These are phyloP conservation scores for Globisporangium nagaii DNA, from an alignment of 352 stramenopile species.

Conservation along the genomic window DNA sequence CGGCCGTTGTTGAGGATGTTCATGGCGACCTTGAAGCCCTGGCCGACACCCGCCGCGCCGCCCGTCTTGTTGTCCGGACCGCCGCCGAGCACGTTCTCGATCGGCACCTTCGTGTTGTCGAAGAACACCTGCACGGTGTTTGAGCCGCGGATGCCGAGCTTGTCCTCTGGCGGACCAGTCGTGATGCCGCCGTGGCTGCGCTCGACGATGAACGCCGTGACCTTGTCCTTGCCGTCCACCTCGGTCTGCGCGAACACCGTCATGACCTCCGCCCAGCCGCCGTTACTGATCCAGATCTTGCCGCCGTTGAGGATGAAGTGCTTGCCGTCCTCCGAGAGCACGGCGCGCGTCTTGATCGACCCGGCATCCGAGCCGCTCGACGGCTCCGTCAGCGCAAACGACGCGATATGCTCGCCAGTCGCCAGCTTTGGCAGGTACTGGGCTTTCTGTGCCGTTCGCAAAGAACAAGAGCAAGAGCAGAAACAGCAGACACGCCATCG, in stretches of 20 bases:
- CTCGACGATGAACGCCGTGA: slow-evolving; percentile 98
- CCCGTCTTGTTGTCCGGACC: slow-evolving; percentile 70
- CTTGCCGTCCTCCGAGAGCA: slow-evolving; percentile 86
- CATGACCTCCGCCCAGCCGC: slow-evolving; percentile 94
- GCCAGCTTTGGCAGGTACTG: slow-evolving; percentile 90
- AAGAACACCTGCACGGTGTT: slow-evolving; percentile 96
- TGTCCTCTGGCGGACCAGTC: slow-evolving; percentile 93
- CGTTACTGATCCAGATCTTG: slow-evolving; percentile 99
- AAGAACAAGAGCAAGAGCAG: too few species aligned
- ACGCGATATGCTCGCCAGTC: slow-evolving; percentile 79
- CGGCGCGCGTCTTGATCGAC: slow-evolving; percentile 88
- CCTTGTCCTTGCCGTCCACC: slow-evolving; percentile 95
- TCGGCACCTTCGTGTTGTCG: slow-evolving; percentile 92
- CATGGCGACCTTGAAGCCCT: slow-evolving; percentile 92
- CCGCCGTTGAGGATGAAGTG: slow-evolving; percentile 90
- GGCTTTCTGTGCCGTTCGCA: too few species aligned
- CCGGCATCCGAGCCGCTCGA: slow-evolving; percentile 87
- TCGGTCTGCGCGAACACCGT: slow-evolving; percentile 96
- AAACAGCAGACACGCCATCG: background rate
- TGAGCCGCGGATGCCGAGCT: slow-evolving; percentile 96
- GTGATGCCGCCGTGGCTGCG: slow-evolving; percentile 88
- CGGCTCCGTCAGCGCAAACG: slow-evolving; percentile 89
- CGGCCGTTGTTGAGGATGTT: slow-evolving; percentile 93
- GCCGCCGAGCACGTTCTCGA: slow-evolving; percentile 87
- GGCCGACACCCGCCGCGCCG: slow-evolving; percentile 64